Evolutionary conservation across 768 basidiomycete genomes (phyloP), one percentile per base, ranked within the genome.

Genomic region (Russula emetica): DNA sequence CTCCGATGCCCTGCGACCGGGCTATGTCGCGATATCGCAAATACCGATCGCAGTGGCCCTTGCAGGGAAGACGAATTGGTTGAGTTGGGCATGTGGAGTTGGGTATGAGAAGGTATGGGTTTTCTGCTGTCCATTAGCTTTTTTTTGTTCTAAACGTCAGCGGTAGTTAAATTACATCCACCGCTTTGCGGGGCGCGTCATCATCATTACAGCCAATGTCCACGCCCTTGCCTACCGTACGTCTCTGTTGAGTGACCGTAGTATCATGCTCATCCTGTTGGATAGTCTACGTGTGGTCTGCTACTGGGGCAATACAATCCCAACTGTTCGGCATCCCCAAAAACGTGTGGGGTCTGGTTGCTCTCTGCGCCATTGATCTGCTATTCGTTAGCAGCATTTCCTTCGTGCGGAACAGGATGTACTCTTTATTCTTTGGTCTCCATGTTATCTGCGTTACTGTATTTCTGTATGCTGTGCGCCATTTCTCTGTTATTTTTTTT

Each of bases 131-230:
- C 28, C 26, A 28, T 10, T 32, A 1, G 6, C 34, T 9, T 10
- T 53, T 51, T n/a, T n/a, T n/a, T 28, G 52, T 55, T 16, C 20
- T 47, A n/a, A n/a, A 32, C 30, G 18, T 63, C 68, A 52, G 63
- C 64, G n/a, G 52, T 66, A 83, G 78, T 70, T 82, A 61, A 83
- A 83, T 71, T 82, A 75, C 70, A 70, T 85, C 28, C 84, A 85
- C 69, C 82, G 83, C n/a, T 80, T 79, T 70, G 72, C 76, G 1
- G 84, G 85, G 16, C 63, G 74, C 5, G 62, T 81, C 60, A 54
- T 81, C 30, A 74, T 78, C 24, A 30, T 82, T 26, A 71, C 77
- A 11, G 72, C 76, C 5, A 77, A 82, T 30, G 63, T 82, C 1
- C 82, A 83, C 58, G 73, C 71, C 26, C 0, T 79, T 22, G 75